Evolutionary conservation across 164 flowering plant genomes (phyloP).

Genomic region (Dillenia turbinata): DNA sequence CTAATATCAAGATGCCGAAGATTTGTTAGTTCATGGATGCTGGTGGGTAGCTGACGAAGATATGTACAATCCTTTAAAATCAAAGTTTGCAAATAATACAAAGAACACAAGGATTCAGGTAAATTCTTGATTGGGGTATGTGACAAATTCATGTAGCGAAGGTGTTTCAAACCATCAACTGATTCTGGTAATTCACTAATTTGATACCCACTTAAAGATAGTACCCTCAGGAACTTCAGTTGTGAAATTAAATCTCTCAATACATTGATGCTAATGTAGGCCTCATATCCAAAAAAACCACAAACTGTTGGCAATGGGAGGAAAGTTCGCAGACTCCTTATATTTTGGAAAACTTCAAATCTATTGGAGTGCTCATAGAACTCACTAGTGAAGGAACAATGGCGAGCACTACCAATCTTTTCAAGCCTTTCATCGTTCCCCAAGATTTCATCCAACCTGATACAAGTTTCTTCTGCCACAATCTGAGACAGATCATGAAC

Average conservation of each 20-base stretch:
- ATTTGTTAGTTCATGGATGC: neutral
- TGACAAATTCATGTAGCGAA: neutral
- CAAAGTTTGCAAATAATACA: constrained; percentile 6
- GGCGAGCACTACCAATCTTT: no score
- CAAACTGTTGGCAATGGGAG: no score
- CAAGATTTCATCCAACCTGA: no score
- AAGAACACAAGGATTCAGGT: neutral
- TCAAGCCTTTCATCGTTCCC: no score
- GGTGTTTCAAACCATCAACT: neutral
- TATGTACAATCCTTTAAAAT: neutral
- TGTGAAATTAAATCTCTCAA: constrained; percentile 5
- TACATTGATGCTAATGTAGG: no score
- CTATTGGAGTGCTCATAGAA: no score
- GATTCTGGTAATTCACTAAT: neutral
- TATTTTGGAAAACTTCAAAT: no score
- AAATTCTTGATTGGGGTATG: neutral
- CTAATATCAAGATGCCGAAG: neutral
- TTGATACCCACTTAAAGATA: neutral
- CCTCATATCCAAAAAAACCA: no score
- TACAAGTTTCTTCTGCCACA: no score
- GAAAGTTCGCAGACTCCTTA: no score
- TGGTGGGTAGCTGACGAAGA: neutral
- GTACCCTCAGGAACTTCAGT: constrained; percentile 1
- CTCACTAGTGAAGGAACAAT: no score
- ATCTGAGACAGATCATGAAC: no score